Percentiles rank a stretch among this genome's conserved stretches.
Evolutionary conservation across 345 rosid species (phyloP).

Genomic region (Microthlaspi erraticum): DNA sequence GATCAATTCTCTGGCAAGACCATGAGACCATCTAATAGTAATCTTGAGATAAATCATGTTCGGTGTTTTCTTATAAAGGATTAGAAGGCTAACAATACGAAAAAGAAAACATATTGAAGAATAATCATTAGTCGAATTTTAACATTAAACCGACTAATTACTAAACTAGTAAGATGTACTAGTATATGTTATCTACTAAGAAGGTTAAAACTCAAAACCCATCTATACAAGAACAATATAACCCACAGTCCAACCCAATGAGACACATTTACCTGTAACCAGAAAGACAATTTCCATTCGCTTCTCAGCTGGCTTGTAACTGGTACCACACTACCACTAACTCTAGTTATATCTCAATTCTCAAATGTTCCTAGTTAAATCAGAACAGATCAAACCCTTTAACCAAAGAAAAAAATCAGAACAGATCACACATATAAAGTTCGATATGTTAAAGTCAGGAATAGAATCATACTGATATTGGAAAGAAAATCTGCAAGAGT

Average conservation of each 20-base stretch:
- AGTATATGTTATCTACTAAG: too few species aligned
- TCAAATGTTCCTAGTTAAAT: background rate
- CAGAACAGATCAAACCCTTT: constrained; percentile 7
- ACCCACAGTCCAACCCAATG: background rate
- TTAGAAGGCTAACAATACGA: too few species aligned
- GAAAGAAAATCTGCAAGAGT: background rate
- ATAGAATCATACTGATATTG: background rate
- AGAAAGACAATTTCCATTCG: background rate
- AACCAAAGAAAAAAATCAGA: too few species aligned
- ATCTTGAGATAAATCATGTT: too few species aligned
- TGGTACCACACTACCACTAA: background rate
- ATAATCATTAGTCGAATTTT: background rate
- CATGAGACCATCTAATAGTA: too few species aligned
- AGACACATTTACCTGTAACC: background rate
- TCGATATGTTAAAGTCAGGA: background rate
- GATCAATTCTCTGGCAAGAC: too few species aligned
- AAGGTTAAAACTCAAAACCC: too few species aligned
- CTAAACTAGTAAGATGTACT: too few species aligned
- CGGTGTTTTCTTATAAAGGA: too few species aligned
- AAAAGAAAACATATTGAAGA: background rate
- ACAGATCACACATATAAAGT: background rate
- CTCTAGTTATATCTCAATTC: background rate
- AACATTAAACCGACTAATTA: too few species aligned
- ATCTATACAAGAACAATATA: too few species aligned
- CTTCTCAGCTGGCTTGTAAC: background rate